Evolutionary conservation across 495 filamentous ascomycete species (phyloP), one percentile per base, ranked within the genome.

Genomic region (Trichoderma gamsii): DNA sequence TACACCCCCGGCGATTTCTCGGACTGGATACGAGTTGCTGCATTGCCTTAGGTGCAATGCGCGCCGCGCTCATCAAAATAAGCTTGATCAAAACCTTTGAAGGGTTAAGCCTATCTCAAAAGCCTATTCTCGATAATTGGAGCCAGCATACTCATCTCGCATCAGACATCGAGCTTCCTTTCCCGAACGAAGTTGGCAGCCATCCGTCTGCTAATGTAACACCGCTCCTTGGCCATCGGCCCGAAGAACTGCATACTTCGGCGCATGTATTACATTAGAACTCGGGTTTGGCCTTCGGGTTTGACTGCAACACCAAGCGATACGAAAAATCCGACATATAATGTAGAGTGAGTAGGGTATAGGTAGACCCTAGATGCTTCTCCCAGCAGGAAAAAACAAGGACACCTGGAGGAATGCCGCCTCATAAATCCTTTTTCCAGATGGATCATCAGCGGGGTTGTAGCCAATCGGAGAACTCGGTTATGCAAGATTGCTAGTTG

Each of bases 191-290:
- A 52, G 16, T 8, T n/a, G n/a, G 18, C 49, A 52, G 16, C 1
- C 49, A 18, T n/a, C n/a, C 16, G 21, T 52, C n/a, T 21, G 49
- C n/a, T 11, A 21, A 52, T 18, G 49, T 52, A 21, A 52, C 21
- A 52, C 21, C 49, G n/a, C 49, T 52, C n/a, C n/a, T 52, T 23
- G 49, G 16, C n/a, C 49, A 52, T 52, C 49, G 49, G 49, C 49
- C 49, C 49, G 49, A 52, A 7, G 49, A 23, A 21, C 18, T 21
- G n/a, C 49, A 52, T 18, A 8, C 29, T 3, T 23, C 49, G 21
- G 35, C 35, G 8, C 4, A 11, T 5, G 49, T 21, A 52, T 52
- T 5, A 23, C 9, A 25, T 23, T 11, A 1, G 8, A 23, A 25
- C 8, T 52, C 49, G 21, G 7, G n/a, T 25, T 52, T 38, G n/a